Base-by-base conservation (phyloP, 495 filamentous ascomycete species). In the Entonaema liquescens region DNA sequence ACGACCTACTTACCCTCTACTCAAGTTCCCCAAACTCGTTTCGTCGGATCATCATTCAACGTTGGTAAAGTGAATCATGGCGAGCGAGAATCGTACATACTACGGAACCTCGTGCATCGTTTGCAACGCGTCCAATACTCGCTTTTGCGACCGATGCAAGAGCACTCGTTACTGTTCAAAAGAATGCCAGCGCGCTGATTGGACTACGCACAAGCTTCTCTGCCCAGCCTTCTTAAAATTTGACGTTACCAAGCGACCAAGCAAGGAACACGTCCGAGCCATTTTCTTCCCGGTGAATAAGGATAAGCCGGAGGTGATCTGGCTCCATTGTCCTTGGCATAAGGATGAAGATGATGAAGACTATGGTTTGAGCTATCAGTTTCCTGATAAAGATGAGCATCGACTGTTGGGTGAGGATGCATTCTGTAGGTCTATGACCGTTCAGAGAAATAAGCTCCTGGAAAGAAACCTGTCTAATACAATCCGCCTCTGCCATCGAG, bases 191-290 rank as follows among this genome's bases (percentile, higher is more conserved):
- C 55, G 63, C 11, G 50, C 29, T 23, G 78, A 81, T 63, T 78
- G 74, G 77, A 59, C 66, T 35, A 54, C 65, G 1, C 78, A 80
- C 59, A 77, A 75, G 28, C 56, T 79, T 3, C 77, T 80, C 44
- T 80, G 78, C 26, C 9, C 56, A 13, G 21, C 68, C 2, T 74
- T 76, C 54, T 15, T 59, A 31, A 58, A 69, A 29, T 68, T 67
- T 65, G 44, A 64, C 21, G 21, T 26, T 49, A 33, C 69, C 64
- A 59, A 70, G 67, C 3, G 67, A 55, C 54, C 54, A 58, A 13
- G 57, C 61, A 19, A 57, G 35, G 23, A 57, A 15, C 59, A 59
- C 21, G 15, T 50, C 17, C 76, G 74, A 38, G 79, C 67, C 0
- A 75, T 81, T 47, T 61, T 78, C n/a, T 80, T 80, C 52, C 69